Conservation (phyloP, 352 stramenopile species). For the Elongisporangium undulatum region DNA sequence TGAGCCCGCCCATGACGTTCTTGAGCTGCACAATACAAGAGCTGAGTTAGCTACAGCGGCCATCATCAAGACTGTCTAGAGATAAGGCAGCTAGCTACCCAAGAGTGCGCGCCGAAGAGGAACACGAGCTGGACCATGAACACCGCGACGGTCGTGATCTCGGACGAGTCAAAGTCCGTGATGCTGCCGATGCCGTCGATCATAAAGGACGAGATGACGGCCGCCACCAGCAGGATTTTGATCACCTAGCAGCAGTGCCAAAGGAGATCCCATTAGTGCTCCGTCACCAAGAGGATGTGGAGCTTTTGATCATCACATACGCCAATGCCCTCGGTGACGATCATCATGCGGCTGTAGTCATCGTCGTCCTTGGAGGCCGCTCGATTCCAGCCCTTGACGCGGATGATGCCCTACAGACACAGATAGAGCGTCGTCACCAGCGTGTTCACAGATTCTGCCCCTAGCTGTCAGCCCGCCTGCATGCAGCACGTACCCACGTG, state of each 20-base stretch:
- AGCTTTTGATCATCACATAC: constrained; percentile 29
- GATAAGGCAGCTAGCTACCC: constrained; percentile 28
- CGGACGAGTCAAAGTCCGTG: constrained; percentile 74
- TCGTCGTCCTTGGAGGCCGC: constrained; percentile 66
- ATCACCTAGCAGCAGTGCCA: constrained; percentile 56
- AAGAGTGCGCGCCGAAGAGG: constrained; percentile 75
- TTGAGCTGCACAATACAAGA: constrained; percentile 45
- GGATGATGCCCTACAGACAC: constrained; percentile 53
- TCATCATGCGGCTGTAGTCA: constrained; percentile 84
- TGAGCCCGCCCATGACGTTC: constrained; percentile 81
- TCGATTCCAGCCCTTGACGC: constrained; percentile 77
- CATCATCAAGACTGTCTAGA: no score
- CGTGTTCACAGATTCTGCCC: no score
- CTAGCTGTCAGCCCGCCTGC: no score
- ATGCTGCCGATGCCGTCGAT: constrained; percentile 76
- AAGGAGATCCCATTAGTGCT: no score
- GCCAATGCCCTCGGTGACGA: constrained; percentile 81
- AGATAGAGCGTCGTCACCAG: not conserved
- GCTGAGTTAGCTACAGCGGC: no score
- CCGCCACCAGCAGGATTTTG: constrained; percentile 74
- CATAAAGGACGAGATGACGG: constrained; percentile 83
- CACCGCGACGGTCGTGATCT: constrained; percentile 76
- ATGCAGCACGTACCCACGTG: constrained; percentile 37
- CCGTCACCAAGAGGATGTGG: no score
- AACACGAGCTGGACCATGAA: constrained; percentile 78